Percentiles rank a stretch among this genome's conserved stretches.
Conservation (phyloP, 768 basidiomycete genomes). For the Amanita rimosa region DNA sequence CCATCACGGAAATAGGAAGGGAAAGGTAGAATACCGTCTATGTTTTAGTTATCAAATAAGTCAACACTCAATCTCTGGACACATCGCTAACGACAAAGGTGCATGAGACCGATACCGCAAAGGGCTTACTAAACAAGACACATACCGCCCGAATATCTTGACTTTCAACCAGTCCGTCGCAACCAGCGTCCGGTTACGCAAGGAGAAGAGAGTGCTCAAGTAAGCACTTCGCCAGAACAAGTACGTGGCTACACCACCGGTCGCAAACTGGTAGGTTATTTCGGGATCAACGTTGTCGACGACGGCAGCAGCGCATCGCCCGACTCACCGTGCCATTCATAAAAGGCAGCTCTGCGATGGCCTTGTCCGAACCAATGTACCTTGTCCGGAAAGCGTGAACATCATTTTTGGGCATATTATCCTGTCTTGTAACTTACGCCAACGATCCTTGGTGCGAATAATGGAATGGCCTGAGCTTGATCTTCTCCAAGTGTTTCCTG, state of each 20-base stretch:
- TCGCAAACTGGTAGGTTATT: constrained; percentile 62
- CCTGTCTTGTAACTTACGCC: constrained; percentile 36
- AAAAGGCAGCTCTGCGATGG: constrained; percentile 94
- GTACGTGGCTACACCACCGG: constrained; percentile 81
- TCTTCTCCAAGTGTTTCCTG: constrained; percentile 57
- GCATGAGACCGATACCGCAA: not conserved
- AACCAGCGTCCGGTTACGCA: constrained; percentile 88
- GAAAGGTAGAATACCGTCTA: not conserved
- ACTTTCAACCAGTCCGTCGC: constrained; percentile 87
- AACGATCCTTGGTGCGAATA: constrained; percentile 96
- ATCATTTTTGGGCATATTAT: not conserved
- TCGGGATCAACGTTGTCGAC: constrained; percentile 2
- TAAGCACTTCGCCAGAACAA: constrained; percentile 92
- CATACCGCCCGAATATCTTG: constrained; percentile 80
- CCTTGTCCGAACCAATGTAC: constrained; percentile 94
- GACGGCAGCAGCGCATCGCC: not conserved
- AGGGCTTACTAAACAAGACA: constrained; percentile 1
- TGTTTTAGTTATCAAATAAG: not conserved
- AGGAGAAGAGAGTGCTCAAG: constrained; percentile 88
- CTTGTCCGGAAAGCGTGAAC: constrained; percentile 16
- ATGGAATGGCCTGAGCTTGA: constrained; percentile 79
- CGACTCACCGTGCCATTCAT: constrained; percentile 72
- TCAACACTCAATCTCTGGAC: not conserved
- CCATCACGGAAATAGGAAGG: not conserved
- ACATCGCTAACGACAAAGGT: no score